These are phyloP conservation scores for Trichophyton benhamiae DNA, from an alignment of 2,329 filamentous ascomycete genomes.

Conservation along the genomic window DNA sequence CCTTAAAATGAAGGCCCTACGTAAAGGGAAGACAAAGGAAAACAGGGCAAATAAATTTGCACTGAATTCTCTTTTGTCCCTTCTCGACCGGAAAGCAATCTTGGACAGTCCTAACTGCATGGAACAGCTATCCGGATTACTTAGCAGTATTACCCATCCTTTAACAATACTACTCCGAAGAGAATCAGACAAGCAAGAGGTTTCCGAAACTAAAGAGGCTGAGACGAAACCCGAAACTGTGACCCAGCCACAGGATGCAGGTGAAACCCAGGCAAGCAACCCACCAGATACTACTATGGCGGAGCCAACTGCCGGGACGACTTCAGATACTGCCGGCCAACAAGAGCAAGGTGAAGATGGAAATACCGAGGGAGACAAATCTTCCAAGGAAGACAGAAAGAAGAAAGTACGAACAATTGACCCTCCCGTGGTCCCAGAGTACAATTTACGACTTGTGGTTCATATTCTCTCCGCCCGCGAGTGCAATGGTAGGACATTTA, in stretches of 20 bases:
- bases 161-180: conserved; percentile 71
- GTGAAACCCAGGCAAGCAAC: conserved; percentile 15
- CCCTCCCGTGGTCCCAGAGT: conserved; percentile 72
- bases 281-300: conserved; percentile 28
- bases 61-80: conserved; percentile 74
- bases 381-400: conserved; percentile 33
- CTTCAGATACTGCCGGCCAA: conserved; percentile 19
- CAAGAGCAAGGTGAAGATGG: conserved; percentile 27
- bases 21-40: conserved; percentile 83
- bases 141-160: conserved; percentile 80
- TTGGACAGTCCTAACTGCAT: conserved; percentile 96
- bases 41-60: conserved; percentile 75
- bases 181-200: conserved; percentile 57
- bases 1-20: conserved; percentile 61
- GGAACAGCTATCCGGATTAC: conserved; percentile 76
- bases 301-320: conserved; percentile 20
- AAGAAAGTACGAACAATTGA: conserved; percentile 55
- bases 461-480: conserved; percentile 93
- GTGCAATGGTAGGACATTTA: conserved; percentile 95
- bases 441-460: conserved; percentile 86
- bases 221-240: conserved; percentile 27
- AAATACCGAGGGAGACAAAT: conserved; percentile 11
- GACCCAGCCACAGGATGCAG: conserved; percentile 17
- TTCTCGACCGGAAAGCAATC: conserved; percentile 86
- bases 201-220: conserved; percentile 30